A percentile compares a stretch with the other conserved stretches of the same genome.
phyloP scores from a whole-genome alignment of 805 yeast genomes.

The Yamadazyma sp. region DNA sequence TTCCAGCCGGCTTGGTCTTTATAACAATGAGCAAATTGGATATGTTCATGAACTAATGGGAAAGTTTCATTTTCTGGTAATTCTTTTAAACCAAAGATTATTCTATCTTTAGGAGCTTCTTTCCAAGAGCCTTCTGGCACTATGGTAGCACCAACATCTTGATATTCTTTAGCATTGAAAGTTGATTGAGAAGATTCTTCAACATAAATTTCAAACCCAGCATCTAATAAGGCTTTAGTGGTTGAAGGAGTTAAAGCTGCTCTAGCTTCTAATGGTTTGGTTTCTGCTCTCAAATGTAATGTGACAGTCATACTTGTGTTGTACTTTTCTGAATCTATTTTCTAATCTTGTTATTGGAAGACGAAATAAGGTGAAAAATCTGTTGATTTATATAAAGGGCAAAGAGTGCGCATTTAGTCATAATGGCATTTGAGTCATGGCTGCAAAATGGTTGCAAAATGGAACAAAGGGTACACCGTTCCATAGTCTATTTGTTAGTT shows the following conservation, averaged over 20 bases:
- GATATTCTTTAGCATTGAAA: constrained; percentile 74
- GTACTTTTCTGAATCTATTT: constrained; percentile 13
- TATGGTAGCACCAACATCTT: constrained; percentile 74
- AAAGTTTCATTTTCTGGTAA: constrained; percentile 85
- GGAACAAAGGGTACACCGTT: too few species aligned
- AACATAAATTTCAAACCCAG: constrained; percentile 85
- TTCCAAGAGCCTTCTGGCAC: constrained; percentile 96
- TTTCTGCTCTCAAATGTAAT: constrained; percentile 92
- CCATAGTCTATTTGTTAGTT: too few species aligned
- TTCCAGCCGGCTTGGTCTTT: constrained; percentile 98
- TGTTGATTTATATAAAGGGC: too few species aligned
- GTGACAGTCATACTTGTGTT: constrained; percentile 5
- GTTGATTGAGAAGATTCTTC: constrained; percentile 86
- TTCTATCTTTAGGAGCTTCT: constrained; percentile 83
- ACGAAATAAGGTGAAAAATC: too few species aligned
- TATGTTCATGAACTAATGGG: constrained; percentile 94
- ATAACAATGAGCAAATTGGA: constrained; percentile 98
- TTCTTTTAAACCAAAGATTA: constrained; percentile 92
- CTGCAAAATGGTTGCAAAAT: too few species aligned
- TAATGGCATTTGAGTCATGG: too few species aligned
- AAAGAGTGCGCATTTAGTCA: too few species aligned
- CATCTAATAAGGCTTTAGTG: constrained; percentile 74
- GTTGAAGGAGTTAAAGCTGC: constrained; percentile 95
- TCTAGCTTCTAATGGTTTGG: constrained; percentile 95
- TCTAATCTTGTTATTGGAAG: too few species aligned